These are phyloP conservation scores for Globisporangium acanthophoron DNA, from an alignment of 352 stramenopile species.

Conservation along the genomic window DNA sequence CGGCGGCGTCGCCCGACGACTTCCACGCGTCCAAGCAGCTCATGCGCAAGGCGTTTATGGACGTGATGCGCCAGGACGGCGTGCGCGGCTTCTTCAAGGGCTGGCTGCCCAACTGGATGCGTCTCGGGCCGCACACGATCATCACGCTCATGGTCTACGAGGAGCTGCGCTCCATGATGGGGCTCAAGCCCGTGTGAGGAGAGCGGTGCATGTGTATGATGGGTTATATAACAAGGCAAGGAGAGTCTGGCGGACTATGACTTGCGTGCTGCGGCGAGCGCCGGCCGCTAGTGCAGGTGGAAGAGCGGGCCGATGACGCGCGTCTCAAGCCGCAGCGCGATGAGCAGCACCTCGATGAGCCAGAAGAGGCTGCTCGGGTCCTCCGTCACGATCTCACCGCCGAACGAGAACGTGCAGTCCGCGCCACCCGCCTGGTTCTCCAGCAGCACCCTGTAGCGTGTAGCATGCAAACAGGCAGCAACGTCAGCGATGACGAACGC, in stretches of 20 bases:
- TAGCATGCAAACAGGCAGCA: neutral
- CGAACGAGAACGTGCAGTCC: conserved; percentile 34
- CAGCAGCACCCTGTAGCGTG: conserved; percentile 25
- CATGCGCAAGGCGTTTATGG: conserved; percentile 47
- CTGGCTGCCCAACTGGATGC: conserved; percentile 74
- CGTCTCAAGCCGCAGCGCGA: conserved; percentile 40
- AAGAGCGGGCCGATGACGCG: conserved; percentile 38
- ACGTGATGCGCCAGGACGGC: conserved; percentile 47
- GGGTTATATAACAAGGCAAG: neutral
- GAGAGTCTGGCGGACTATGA: neutral
- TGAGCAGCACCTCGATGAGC: conserved; percentile 43
- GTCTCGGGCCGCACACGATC: conserved; percentile 66
- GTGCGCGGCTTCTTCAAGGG: conserved; percentile 72
- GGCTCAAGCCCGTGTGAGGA: conserved; percentile 48
- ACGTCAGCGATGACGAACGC: too few species aligned
- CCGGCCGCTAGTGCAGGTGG: conserved; percentile 13
- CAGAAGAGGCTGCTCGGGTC: conserved; percentile 40
- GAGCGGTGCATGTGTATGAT: neutral
- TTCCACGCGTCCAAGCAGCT: conserved; percentile 29
- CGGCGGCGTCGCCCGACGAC: conserved; percentile 22
- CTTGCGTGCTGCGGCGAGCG: neutral
- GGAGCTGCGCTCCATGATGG: conserved; percentile 44
- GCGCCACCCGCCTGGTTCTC: conserved; percentile 25
- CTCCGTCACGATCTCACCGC: conserved; percentile 22
- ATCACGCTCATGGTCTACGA: conserved; percentile 77